Percentiles rank a stretch among this genome's conserved stretches.
Evolutionary conservation across 2,329 filamentous ascomycete species (phyloP).

Genomic region (Neofusicoccum sp.): DNA sequence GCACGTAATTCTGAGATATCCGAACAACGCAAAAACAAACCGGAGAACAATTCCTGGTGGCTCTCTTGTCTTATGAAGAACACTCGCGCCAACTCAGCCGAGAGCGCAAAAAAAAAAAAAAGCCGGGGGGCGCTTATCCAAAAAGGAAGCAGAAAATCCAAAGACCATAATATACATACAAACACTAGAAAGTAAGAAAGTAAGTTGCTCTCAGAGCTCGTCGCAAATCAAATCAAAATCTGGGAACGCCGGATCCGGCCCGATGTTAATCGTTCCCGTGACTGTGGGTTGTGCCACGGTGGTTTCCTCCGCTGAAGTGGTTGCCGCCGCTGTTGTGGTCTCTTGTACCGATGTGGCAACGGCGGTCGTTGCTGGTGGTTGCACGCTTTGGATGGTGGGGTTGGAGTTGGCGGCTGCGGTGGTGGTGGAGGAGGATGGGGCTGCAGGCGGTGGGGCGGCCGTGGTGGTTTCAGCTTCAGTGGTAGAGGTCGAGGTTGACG

Average conservation of each 20-base stretch:
- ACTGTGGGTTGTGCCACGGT: constrained; percentile 20
- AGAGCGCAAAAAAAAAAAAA: no score
- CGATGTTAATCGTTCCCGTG: constrained; percentile 33
- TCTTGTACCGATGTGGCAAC: neutral
- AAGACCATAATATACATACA: neutral
- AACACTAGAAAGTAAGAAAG: neutral
- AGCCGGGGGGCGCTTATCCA: no score
- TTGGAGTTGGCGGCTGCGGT: neutral
- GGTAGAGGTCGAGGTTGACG: neutral
- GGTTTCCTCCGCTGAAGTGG: neutral
- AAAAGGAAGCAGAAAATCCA: no score
- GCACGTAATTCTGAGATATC: no score
- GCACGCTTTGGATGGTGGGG: neutral
- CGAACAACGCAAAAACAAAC: no score
- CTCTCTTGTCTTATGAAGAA: no score
- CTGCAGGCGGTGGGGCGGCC: neutral
- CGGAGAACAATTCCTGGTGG: no score
- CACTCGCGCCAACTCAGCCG: no score
- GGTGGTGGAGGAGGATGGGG: neutral
- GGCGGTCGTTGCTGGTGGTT: neutral
- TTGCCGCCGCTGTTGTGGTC: neutral
- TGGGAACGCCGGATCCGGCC: constrained; percentile 36
- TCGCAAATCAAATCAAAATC: constrained; percentile 40
- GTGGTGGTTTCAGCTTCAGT: neutral
- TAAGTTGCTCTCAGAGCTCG: constrained; percentile 6